Percentiles rank a stretch among this genome's conserved stretches.
Conservation (phyloP, 2,329 filamentous ascomycete genomes). For the Acarospora socialis region DNA sequence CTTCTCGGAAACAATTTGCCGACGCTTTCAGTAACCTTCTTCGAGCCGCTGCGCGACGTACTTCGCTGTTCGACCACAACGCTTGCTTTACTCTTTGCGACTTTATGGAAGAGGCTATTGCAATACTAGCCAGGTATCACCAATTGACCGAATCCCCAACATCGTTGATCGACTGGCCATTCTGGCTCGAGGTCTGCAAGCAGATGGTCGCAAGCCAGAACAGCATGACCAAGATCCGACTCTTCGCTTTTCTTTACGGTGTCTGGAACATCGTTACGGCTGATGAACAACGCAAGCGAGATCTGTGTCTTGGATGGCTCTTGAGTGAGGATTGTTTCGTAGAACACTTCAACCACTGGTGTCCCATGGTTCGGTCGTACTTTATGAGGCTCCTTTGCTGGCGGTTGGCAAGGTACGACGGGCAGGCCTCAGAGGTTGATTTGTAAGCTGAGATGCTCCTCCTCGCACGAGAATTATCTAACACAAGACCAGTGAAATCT, state of each 20-base stretch:
- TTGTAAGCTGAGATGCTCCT: conserved; percentile 37
- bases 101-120: conserved; percentile 68
- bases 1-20: conserved; percentile 56
- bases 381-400: conserved; percentile 85
- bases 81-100: conserved; percentile 86
- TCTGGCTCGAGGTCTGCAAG: conserved; percentile 71
- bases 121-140: conserved; percentile 49
- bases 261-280: conserved; percentile 61
- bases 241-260: conserved; percentile 68
- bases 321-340: conserved; percentile 62
- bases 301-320: conserved; percentile 60
- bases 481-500: conserved; percentile 46
- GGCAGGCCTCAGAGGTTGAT: conserved; percentile 49
- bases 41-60: conserved; percentile 59
- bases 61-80: conserved; percentile 66
- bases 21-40: conserved; percentile 59
- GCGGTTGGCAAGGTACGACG: conserved; percentile 67
- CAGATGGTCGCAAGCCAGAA: conserved; percentile 72
- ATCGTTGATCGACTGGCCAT: conserved; percentile 57
- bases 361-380: conserved; percentile 85
- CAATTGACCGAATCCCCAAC: conserved; percentile 30
- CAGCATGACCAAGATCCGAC: conserved; percentile 75
- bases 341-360: conserved; percentile 83
- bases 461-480: conserved; percentile 10
- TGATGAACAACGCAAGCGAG: conserved; percentile 51